Evolutionary conservation across 2,329 filamentous ascomycete genomes (phyloP).

Genomic region (Akanthomyces muscarius): DNA sequence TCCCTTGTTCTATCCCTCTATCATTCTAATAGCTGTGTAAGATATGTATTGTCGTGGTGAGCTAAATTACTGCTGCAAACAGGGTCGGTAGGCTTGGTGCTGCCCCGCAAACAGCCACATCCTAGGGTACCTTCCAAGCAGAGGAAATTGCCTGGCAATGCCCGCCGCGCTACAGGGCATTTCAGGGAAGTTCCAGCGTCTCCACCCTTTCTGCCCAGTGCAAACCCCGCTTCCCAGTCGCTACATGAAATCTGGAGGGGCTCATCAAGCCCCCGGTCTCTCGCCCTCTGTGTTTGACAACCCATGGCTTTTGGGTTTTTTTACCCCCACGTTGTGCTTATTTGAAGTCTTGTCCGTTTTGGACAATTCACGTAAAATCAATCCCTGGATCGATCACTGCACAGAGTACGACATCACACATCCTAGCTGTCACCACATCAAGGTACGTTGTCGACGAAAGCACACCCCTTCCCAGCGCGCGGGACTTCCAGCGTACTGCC

Average conservation of each 20-base stretch:
- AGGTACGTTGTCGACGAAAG: neutral
- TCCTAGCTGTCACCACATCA: neutral
- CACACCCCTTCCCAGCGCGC: neutral
- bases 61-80: too few relatives aligned
- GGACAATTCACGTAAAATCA: neutral
- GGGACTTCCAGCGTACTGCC: neutral
- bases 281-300: neutral
- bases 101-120: too few relatives aligned
- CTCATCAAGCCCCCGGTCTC: neutral
- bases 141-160: too few relatives aligned
- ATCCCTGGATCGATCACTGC: neutral
- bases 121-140: too few relatives aligned
- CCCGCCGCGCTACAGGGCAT: too few relatives aligned
- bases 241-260: neutral
- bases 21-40: too few relatives aligned
- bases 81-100: too few relatives aligned
- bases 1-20: too few relatives aligned
- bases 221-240: neutral
- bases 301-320: neutral
- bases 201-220: too few relatives aligned
- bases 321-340: neutral
- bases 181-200: too few relatives aligned
- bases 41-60: too few relatives aligned
- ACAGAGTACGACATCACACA: neutral
- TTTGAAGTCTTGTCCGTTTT: neutral